phyloP scores from a whole-genome alignment of 73 alveolate species.

The Stentor roeselii region DNA sequence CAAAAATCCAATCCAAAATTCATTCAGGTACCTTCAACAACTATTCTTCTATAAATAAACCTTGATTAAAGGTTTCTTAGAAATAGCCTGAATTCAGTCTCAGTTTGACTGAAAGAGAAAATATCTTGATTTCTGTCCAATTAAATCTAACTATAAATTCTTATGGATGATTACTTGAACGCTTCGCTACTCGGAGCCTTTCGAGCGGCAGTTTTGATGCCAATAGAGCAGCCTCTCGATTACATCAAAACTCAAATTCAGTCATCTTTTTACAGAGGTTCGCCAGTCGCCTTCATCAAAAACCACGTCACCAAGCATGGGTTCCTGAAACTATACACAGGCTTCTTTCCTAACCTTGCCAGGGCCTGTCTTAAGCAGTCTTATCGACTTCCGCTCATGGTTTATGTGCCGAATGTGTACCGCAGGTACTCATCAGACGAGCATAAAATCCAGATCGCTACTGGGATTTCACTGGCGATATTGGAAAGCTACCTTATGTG shows the following conservation, averaged over 20 bases:
- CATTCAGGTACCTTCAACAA: no score
- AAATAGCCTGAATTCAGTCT: no score
- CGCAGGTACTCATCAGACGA: background rate
- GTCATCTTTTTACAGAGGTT: background rate
- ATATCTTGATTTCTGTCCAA: no score
- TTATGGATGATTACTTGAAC: background rate
- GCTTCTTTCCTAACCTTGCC: background rate
- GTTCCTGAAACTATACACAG: slow-evolving; percentile 21
- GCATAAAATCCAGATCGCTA: background rate
- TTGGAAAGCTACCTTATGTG: slow-evolving; percentile 13
- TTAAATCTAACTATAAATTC: no score
- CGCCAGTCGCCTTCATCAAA: background rate
- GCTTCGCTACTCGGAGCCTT: background rate
- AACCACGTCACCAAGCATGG: background rate
- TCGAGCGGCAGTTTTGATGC: background rate
- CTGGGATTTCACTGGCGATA: background rate
- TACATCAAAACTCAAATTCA: slow-evolving; percentile 6
- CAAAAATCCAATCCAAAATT: no score
- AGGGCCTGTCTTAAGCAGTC: slow-evolving; percentile 6
- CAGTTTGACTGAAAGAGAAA: no score
- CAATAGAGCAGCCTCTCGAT: slow-evolving; percentile 21
- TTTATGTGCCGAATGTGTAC: background rate
- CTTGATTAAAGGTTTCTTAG: no score
- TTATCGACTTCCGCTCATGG: slow-evolving; percentile 14
- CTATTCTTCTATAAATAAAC: no score